Evolutionary conservation across 192 early-diverging fungal species (phyloP).

Genomic region (Entophlyctis luteolus): DNA sequence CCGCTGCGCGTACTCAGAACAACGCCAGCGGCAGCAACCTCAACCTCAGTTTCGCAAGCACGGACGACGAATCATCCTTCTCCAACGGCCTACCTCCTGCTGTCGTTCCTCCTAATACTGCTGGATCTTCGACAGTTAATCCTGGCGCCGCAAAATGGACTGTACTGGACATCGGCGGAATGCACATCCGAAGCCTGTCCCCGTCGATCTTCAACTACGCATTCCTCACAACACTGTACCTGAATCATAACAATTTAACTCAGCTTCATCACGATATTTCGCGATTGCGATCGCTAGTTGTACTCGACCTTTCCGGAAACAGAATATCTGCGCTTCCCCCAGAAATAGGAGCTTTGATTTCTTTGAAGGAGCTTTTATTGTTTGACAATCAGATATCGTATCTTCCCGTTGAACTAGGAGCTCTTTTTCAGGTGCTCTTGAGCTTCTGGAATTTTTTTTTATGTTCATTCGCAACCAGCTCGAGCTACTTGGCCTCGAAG

Average conservation of each 20-base stretch:
- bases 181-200: slow-evolving; percentile 81
- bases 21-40: too few relatives aligned
- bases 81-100: slow-evolving; percentile 42
- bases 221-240: slow-evolving; percentile 87
- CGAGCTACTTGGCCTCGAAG: slow-evolving; percentile 88
- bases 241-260: slow-evolving; percentile 93
- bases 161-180: slow-evolving; percentile 89
- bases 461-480: slow-evolving; percentile 42
- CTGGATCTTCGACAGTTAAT: background rate
- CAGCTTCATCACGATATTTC: slow-evolving; percentile 68
- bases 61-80: background rate
- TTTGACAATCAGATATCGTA: slow-evolving; percentile 88
- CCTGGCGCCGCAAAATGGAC: slow-evolving; percentile 58
- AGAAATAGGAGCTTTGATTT: slow-evolving; percentile 81
- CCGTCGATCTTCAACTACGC: slow-evolving; percentile 71
- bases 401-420: slow-evolving; percentile 84
- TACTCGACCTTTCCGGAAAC: slow-evolving; percentile 89
- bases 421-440: slow-evolving; percentile 63
- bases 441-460: too few relatives aligned
- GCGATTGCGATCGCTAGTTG: slow-evolving; percentile 60
- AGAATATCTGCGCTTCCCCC: slow-evolving; percentile 74
- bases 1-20: slow-evolving; percentile 71
- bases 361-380: slow-evolving; percentile 74
- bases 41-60: background rate
- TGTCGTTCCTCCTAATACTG: slow-evolving; percentile 32